A percentile compares a stretch with the other conserved stretches of the same genome.
phyloP scores from a whole-genome alignment of 805 yeast species.

The Pichia ethanolica region DNA sequence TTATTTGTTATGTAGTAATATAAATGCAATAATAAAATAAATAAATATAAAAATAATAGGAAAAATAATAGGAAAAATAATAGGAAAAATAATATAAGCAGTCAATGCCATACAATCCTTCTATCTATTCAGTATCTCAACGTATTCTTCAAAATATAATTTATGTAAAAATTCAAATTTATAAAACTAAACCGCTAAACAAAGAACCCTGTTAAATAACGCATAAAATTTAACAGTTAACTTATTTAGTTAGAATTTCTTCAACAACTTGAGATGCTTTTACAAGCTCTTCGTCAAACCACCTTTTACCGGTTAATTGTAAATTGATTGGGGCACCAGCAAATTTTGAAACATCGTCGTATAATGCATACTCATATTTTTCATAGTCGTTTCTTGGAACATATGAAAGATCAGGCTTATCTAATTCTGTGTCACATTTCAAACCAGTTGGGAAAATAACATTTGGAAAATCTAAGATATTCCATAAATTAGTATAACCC shows the following conservation, averaged over 20 bases:
- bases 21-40: too few species aligned
- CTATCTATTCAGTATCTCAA: too few species aligned
- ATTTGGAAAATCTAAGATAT: constrained; percentile 60
- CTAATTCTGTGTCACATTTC: constrained; percentile 44
- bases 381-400: constrained; percentile 35
- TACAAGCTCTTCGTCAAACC: constrained; percentile 41
- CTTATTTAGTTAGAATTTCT: constrained; percentile 16
- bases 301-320: constrained; percentile 44
- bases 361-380: constrained; percentile 26
- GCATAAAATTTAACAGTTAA: neutral
- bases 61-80: too few species aligned
- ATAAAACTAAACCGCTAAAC: neutral
- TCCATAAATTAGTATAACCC: constrained; percentile 67
- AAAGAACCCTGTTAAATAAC: too few species aligned
- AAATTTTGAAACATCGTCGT: constrained; percentile 30
- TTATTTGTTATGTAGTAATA: too few species aligned
- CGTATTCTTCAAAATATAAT: too few species aligned
- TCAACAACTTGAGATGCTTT: constrained; percentile 38
- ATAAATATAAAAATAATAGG: too few species aligned
- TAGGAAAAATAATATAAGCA: too few species aligned
- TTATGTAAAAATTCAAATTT: neutral
- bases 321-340: constrained; percentile 43
- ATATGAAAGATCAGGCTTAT: constrained; percentile 31
- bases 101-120: too few species aligned
- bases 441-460: constrained; percentile 51